Evolutionary conservation across 495 filamentous ascomycete genomes (phyloP).

Genomic region (Hypoxylon subgilvum): DNA sequence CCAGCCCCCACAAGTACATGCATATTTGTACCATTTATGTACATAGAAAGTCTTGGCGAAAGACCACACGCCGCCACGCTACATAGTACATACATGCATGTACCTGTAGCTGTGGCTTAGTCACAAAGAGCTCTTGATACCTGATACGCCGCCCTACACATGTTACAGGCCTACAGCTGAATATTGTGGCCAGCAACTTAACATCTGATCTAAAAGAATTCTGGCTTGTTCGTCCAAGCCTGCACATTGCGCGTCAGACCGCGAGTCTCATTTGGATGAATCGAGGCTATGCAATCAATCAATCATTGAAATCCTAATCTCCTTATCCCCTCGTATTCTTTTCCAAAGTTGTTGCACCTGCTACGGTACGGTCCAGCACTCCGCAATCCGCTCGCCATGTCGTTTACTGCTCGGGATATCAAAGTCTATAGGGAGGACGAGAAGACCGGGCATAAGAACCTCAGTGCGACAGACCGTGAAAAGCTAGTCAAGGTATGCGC

Average conservation of each 20-base stretch:
- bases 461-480: constrained; percentile 72
- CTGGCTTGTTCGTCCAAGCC: constrained; percentile 15
- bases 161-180: not conserved
- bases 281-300: constrained; percentile 24
- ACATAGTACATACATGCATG: not conserved
- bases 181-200: constrained; percentile 19
- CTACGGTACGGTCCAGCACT: constrained; percentile 5
- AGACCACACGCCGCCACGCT: too few relatives aligned
- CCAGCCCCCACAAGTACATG: too few relatives aligned
- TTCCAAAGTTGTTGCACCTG: not conserved
- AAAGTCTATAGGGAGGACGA: constrained; percentile 69
- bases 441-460: constrained; percentile 60
- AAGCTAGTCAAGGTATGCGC: constrained; percentile 62
- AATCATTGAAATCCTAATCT: constrained; percentile 1
- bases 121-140: not conserved
- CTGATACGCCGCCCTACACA: constrained; percentile 7
- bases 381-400: constrained; percentile 50
- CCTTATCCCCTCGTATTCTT: not conserved
- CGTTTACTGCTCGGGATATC: constrained; percentile 59
- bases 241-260: constrained; percentile 24
- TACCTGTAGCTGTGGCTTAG: constrained; percentile 21
- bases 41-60: too few relatives aligned
- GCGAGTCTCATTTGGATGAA: constrained; percentile 1
- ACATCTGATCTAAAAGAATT: constrained; percentile 23
- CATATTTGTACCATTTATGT: too few relatives aligned